Conservation (phyloP, 257 asterid species). For the Gentiana dahurica region DNA sequence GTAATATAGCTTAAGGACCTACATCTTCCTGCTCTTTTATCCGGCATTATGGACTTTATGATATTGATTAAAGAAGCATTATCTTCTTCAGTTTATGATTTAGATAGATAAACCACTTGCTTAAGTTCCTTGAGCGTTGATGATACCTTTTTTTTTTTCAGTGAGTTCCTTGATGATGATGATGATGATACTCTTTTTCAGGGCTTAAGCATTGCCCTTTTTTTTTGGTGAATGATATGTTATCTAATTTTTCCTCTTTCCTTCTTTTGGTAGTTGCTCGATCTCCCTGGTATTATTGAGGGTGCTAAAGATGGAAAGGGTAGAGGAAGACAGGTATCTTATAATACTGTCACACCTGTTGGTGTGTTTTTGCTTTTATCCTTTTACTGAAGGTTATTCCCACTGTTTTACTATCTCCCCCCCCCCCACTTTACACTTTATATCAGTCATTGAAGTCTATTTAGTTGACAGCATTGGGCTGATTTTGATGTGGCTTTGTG, state of each 20-base stretch:
- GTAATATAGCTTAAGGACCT: too few relatives aligned
- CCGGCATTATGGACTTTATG: too few relatives aligned
- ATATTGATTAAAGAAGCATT: neutral
- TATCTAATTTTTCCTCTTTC: neutral
- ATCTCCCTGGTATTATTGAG: conserved; percentile 98
- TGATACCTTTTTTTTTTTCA: too few relatives aligned
- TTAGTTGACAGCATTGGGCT: too few relatives aligned
- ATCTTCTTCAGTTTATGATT: neutral
- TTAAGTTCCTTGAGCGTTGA: too few relatives aligned
- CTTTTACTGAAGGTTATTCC: too few relatives aligned
- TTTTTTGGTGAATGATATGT: neutral
- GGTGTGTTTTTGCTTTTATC: neutral
- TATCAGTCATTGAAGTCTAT: too few relatives aligned
- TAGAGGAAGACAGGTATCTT: conserved; percentile 95
- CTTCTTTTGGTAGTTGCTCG: conserved; percentile 46
- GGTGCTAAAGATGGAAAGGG: conserved; percentile 99
- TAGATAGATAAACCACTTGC: too few relatives aligned
- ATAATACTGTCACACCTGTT: conserved; percentile 3
- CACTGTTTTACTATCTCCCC: too few relatives aligned
- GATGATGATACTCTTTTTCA: neutral
- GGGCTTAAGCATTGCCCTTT: neutral
- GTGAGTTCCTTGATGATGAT: neutral
- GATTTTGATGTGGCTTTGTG: too few relatives aligned
- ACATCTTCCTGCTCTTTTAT: too few relatives aligned
- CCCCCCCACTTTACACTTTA: too few relatives aligned